A percentile compares a stretch with the other conserved stretches of the same genome.
Conservation (phyloP, 495 filamentous ascomycete genomes). For the Penicillium robsamsonii region DNA sequence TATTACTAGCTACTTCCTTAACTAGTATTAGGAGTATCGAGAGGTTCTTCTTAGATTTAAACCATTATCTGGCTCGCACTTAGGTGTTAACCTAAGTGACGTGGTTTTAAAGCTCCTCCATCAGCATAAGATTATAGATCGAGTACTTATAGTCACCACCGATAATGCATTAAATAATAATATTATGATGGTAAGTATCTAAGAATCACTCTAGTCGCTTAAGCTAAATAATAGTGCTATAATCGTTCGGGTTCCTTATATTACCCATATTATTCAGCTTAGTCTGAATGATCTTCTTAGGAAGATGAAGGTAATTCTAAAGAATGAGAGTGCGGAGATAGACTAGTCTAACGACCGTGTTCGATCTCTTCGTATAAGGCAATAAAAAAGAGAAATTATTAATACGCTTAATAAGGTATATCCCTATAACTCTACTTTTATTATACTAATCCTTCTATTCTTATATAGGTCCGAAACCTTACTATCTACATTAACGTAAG, state of each 20-base stretch:
- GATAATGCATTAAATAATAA: constrained; percentile 5
- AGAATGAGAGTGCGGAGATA: not conserved
- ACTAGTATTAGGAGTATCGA: too few relatives aligned
- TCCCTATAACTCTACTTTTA: not conserved
- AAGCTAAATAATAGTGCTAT: constrained; percentile 4
- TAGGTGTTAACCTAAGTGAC: too few relatives aligned
- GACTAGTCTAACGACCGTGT: not conserved
- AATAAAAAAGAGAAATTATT: not conserved
- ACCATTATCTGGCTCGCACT: too few relatives aligned
- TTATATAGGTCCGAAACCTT: not conserved
- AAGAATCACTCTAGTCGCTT: constrained; percentile 4
- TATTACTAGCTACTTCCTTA: too few relatives aligned
- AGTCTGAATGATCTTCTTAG: constrained; percentile 6
- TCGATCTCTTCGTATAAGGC: not conserved
- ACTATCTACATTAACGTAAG: not conserved
- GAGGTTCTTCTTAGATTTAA: too few relatives aligned
- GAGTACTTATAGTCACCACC: constrained; percentile 3
- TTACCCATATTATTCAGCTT: constrained; percentile 3
- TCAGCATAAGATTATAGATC: not conserved
- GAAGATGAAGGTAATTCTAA: constrained; percentile 3
- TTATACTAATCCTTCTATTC: not conserved
- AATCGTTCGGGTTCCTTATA: not conserved
- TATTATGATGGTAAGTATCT: constrained; percentile 1
- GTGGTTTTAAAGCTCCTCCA: too few relatives aligned
- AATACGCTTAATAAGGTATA: not conserved